Evolutionary conservation across 768 basidiomycete species (phyloP), one percentile per base, ranked within the genome.

Genomic region (Amanita pseudoporphyria): DNA sequence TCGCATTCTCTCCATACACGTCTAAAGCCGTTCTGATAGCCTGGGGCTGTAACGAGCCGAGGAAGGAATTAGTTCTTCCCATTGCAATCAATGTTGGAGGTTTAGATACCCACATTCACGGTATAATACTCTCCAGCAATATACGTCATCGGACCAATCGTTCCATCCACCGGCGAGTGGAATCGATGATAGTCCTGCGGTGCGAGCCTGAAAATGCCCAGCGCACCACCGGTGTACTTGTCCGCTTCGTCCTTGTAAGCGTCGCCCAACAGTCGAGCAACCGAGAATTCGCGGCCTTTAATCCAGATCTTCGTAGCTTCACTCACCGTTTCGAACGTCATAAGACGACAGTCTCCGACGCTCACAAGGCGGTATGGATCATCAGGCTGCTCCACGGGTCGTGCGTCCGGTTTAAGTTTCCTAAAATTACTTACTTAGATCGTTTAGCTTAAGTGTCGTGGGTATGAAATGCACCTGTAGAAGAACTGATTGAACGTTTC

Each of bases 161-260:
- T 78, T 0, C 93, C 92, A 53, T 89, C 87, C 18, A 94, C 87
- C 0, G 90, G 88, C 0, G 79, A 79, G 62, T 90, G 88, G 75
- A 93, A 96, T 1, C 94, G 84, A 64, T 97, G 94, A 59, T 97
- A 97, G 58, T 97, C 94, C 66, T 94, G 87, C 1, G 93, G 93
- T 1, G 93, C 93, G 16, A 96, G 70, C 14, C 94, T 73, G 68
- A 97, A 97, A 49, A 96, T 96, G 7, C 76, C 88, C 45, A 99
- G 59, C 1, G 86, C 82, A 5, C 96, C 95, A 7, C 87, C 88
- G 1, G 69, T 66, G 59, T 86, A 98, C 33, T 75, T 73, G 4
- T 82, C 79, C 1, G 76, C 80, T 43, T 88, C 77, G 18, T 74
- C 69, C 54, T 78, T 78, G 21, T 93, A 91, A 9, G 65, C 68